Percentiles rank a stretch among this genome's conserved stretches.
These are phyloP conservation scores for Ormosia semicastrata DNA, from an alignment of 306 rosid genomes.

Conservation along the genomic window DNA sequence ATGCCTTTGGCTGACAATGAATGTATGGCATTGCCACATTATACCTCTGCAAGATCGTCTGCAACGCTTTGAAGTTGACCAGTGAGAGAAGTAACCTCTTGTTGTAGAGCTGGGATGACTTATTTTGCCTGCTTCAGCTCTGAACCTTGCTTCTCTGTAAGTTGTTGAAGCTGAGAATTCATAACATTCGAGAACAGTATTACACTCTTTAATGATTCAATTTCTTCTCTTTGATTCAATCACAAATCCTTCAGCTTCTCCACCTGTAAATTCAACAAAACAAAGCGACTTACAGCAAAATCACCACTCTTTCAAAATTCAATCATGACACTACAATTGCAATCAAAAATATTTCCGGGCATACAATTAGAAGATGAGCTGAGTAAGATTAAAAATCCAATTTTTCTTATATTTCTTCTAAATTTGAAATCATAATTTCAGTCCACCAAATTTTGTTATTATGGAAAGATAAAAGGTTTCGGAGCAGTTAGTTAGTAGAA, in stretches of 20 bases:
- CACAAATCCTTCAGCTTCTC: conserved; percentile 96
- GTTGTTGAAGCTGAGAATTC: conserved; percentile 79
- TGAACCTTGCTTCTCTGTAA: conserved; percentile 77
- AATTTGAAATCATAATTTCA: too few relatives aligned
- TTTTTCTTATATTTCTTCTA: too few relatives aligned
- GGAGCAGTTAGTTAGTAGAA: too few relatives aligned
- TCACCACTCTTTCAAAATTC: not conserved
- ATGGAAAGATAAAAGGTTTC: too few relatives aligned
- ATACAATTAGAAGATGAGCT: not conserved
- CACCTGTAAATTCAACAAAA: conserved; percentile 48
- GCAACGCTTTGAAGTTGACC: conserved; percentile 95
- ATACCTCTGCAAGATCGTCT: conserved; percentile 93
- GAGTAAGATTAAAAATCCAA: not conserved
- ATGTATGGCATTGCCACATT: too few relatives aligned
- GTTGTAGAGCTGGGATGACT: conserved; percentile 87
- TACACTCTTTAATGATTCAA: conserved; percentile 73
- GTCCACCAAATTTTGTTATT: too few relatives aligned
- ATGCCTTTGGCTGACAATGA: too few relatives aligned
- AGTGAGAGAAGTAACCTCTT: conserved; percentile 91
- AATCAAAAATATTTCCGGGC: not conserved
- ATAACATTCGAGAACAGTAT: conserved; percentile 78
- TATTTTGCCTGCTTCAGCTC: conserved; percentile 87
- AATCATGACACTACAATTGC: not conserved
- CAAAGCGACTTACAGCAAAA: not conserved
- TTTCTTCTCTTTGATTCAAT: conserved; percentile 94